Conservation (phyloP, 1,284 basidiomycete species). For the Vanrija humicola region DNA sequence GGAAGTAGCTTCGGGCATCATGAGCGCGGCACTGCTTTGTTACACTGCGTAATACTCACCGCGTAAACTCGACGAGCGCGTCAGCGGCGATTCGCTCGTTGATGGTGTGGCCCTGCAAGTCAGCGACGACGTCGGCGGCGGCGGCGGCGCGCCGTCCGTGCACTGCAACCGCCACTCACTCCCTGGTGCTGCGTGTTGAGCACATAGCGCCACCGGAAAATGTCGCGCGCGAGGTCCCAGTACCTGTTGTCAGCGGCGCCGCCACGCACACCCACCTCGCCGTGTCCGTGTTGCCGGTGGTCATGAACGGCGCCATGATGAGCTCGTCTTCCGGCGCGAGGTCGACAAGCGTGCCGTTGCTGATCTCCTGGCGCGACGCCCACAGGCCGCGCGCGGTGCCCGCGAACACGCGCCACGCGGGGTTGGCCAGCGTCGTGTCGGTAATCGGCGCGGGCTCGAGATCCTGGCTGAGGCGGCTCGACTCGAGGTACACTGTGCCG, state of each 20-base stretch:
- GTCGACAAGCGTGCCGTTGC: conserved; percentile 7
- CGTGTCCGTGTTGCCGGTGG: conserved; percentile 29
- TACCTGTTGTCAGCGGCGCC: background rate
- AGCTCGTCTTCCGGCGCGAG: conserved; percentile 17
- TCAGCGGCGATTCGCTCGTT: conserved; percentile 31
- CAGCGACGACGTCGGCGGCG: background rate
- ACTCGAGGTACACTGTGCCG: conserved; percentile 10
- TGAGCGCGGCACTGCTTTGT: background rate
- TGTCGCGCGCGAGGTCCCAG: conserved; percentile 20
- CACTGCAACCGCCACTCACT: conserved; percentile 3
- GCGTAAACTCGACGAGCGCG: conserved; percentile 23
- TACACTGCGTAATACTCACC: background rate
- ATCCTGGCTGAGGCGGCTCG: conserved; percentile 7
- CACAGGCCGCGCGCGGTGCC: conserved; percentile 20
- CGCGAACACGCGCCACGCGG: conserved; percentile 20
- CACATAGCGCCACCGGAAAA: conserved; percentile 22
- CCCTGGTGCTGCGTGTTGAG: conserved; percentile 6
- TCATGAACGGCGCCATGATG: conserved; percentile 25
- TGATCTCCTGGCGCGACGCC: conserved; percentile 8
- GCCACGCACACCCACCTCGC: background rate
- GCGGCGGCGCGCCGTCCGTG: background rate
- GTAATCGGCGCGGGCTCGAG: conserved; percentile 27
- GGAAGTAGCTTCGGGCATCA: conserved; percentile 13
- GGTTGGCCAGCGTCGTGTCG: conserved; percentile 10
- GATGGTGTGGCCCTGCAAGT: conserved; percentile 22